A percentile compares a stretch with the other conserved stretches of the same genome.
phyloP scores from a whole-genome alignment of 805 yeast species.

The Lachancea lanzarotensis region DNA sequence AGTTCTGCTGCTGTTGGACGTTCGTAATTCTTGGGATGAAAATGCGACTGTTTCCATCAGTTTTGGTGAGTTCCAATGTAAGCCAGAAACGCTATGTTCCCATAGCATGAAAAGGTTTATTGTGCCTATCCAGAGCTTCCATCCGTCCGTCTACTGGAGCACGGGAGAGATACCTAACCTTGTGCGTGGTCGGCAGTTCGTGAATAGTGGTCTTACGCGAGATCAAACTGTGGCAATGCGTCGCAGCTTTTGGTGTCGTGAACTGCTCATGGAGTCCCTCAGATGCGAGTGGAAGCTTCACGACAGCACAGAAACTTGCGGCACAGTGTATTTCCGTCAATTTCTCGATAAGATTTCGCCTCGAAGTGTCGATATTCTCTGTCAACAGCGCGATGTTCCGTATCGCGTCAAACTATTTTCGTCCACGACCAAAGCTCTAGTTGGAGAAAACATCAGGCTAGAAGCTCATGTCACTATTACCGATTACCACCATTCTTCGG shows the following conservation, averaged over 20 bases:
- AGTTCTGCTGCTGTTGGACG: slow-evolving; percentile 62
- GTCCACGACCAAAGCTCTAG: slow-evolving; percentile 7
- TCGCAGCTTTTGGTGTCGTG: slow-evolving; percentile 77
- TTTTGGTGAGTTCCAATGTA: slow-evolving; percentile 28
- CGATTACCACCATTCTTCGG: background rate
- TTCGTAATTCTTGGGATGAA: slow-evolving; percentile 76
- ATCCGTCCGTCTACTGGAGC: slow-evolving; percentile 26
- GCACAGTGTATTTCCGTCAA: slow-evolving; percentile 24
- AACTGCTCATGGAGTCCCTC: slow-evolving; percentile 51
- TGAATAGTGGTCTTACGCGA: slow-evolving; percentile 42
- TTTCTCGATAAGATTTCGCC: slow-evolving; percentile 24
- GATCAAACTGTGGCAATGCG: slow-evolving; percentile 52
- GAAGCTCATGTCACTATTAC: slow-evolving; percentile 8
- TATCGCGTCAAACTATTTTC: slow-evolving; percentile 15
- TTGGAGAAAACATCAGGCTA: slow-evolving; percentile 15
- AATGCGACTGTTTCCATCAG: slow-evolving; percentile 35
- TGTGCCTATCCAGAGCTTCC: slow-evolving; percentile 60
- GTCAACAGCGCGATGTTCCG: slow-evolving; percentile 15
- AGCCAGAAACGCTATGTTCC: slow-evolving; percentile 33
- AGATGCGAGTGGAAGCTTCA: slow-evolving; percentile 56
- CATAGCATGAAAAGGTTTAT: slow-evolving; percentile 52
- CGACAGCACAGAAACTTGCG: slow-evolving; percentile 12
- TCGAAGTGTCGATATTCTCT: slow-evolving; percentile 19
- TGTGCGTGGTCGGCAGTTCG: slow-evolving; percentile 56
- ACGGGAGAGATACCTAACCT: slow-evolving; percentile 60